Evolutionary conservation across 2,329 filamentous ascomycete species (phyloP), one percentile per base, ranked within the genome.

Genomic region (Colletotrichum costaricense): DNA sequence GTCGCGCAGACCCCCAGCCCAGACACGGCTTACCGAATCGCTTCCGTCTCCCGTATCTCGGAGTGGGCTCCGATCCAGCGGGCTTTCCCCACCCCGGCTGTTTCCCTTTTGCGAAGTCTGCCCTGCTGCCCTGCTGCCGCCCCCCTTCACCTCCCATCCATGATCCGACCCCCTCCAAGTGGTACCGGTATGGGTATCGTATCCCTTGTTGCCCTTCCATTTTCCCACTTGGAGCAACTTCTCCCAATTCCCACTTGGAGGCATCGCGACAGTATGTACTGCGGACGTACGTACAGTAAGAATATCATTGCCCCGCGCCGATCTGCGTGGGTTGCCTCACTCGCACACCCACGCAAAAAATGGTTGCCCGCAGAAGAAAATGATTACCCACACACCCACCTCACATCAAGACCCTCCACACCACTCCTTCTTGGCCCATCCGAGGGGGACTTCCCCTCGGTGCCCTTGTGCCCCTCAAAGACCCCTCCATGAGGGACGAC

Each of bases 31-130:
- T 42, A 30, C 56, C 64, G 42, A 68, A 63, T 63, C 64, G 52
- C 24, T 55, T 30, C 70, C 60, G 38, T 28, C 16, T 54, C 64
- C 69, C 69, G 69, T 65, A 65, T 64, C 67, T 69, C 70, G 70
- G 70, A 73, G 70, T 56, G 14, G 9, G 26, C 67, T 73, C 70
- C 70, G 70, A 60, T 28, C 22, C 42, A 46, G 42, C 42, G 42
- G 42, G 42, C 42, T 46, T 46, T 46, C 42, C 56, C 58, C 46
- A 55, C 69, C 19, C 59, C 35, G 35, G 55, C 54, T 42, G 26
- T 24, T 24, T 11, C 3, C 33, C 30, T 33, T 42, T 35, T 42
- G 35, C 35, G 35, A 42, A n/a, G 19, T 63, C 26, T 49, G 26
- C 16, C 58, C 12, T 35, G 22, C 52, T 46, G 35, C 22, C 33